Base-by-base conservation (phyloP, 331 rosid genomes). In the Arachis monticola region DNA sequence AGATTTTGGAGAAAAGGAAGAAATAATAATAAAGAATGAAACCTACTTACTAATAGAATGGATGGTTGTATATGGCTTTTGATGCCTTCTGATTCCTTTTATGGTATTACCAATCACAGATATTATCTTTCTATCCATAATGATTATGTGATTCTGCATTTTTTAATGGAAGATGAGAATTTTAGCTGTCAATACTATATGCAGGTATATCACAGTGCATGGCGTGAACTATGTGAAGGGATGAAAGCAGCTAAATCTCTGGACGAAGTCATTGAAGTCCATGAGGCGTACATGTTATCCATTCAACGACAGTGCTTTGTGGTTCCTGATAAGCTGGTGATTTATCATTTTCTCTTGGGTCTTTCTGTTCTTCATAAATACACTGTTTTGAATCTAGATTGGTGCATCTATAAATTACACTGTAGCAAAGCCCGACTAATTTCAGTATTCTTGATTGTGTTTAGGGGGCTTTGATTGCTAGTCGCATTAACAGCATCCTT, bases 131-230 rank as follows among this genome's bases (percentile, higher is more conserved):
- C 12, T 46, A 38, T 47, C 53, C 13, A 11, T 12, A 14, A 6
- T 75, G 59, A 58, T 73, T 22, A 17, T 57, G 66, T 11, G 73
- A 10, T 69, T 77, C 71, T 44, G 57, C 73, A 17, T 70, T 45
- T 62, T 69, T 40, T 30, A 69, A 64, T 14, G 53, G 72, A 78
- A 78, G 79, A 47, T 42, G 72, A 58, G 80, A 40, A 61, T 47
- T 46, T 80, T 76, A 73, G 81, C 72, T 73, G 81, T 81, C 67
- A 77, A 74, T 72, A 46, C 72, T 73, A 75, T 79, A 66, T 83
- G 79, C 93, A 94, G 97, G 99, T 94, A 74, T 94, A 94, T 84
- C 99, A 94, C 82, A 94, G 96, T 90, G 99, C 99, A 67, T 94
- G 99, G 99, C 96, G 81, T 67, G 99, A 94, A 80, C 91, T 94